Evolutionary conservation across 2,329 filamentous ascomycete genomes (phyloP).

Genomic region (Catunica adiposa): DNA sequence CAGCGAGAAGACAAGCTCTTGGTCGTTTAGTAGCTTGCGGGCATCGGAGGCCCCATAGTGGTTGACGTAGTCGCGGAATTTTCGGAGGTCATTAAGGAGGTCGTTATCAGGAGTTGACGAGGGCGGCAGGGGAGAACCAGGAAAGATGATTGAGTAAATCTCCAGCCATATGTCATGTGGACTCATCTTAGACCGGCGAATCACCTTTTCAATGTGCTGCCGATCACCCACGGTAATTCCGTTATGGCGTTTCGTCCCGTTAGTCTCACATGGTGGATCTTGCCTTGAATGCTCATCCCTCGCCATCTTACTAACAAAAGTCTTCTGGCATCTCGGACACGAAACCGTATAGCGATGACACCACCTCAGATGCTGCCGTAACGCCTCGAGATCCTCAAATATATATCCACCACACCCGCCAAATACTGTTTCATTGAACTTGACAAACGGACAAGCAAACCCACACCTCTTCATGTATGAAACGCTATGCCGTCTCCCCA

Average conservation of each 20-base stretch:
- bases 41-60: background rate
- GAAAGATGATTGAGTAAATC: conserved; percentile 10
- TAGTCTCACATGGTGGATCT: conserved; percentile 9
- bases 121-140: background rate
- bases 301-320: conserved; percentile 3
- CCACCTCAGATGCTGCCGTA: conserved; percentile 9
- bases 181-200: background rate
- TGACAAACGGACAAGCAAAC: conserved; percentile 12
- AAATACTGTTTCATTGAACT: conserved; percentile 6
- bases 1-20: background rate
- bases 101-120: background rate
- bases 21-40: background rate
- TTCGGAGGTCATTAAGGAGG: background rate
- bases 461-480: background rate
- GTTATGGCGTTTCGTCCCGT: conserved; percentile 1
- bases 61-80: background rate
- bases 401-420: conserved; percentile 11
- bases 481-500: conserved; percentile 1
- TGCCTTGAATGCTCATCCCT: conserved; percentile 8
- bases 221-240: conserved; percentile 1
- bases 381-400: conserved; percentile 5
- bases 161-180: conserved; percentile 1
- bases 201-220: conserved; percentile 3
- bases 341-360: conserved; percentile 12
- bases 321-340: conserved; percentile 12